Conservation (phyloP, 108 stramenopile genomes). For the Pseudonitzschia multistriata region DNA sequence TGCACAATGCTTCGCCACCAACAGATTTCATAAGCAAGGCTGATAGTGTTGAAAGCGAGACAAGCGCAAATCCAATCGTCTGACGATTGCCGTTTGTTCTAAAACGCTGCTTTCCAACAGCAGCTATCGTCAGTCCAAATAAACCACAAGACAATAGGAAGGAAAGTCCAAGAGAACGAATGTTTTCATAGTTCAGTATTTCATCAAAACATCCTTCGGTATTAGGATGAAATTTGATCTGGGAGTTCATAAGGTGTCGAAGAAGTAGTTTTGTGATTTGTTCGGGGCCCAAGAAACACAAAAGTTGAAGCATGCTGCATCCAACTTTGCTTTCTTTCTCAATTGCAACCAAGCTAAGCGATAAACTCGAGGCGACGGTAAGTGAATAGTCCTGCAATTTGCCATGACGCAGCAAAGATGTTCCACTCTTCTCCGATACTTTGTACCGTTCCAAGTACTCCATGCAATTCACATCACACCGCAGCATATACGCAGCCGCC, state of each 20-base stretch:
- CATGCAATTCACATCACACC: slow-evolving; percentile 56
- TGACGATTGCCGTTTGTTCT: background rate
- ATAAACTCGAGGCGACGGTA: slow-evolving; percentile 53
- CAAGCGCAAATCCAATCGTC: too few species aligned
- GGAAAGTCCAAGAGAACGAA: background rate
- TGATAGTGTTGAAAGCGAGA: background rate
- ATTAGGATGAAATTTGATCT: background rate
- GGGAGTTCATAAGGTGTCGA: slow-evolving; percentile 34
- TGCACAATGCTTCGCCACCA: background rate
- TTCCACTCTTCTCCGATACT: slow-evolving; percentile 41
- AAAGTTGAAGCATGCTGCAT: slow-evolving; percentile 39
- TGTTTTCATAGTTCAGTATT: background rate
- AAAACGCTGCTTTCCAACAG: background rate
- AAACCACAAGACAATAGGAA: slow-evolving; percentile 1
- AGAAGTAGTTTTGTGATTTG: slow-evolving; percentile 55
- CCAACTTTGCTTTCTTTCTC: slow-evolving; percentile 44
- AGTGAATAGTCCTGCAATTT: slow-evolving; percentile 39
- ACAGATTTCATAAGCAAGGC: background rate
- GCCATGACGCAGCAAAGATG: slow-evolving; percentile 38
- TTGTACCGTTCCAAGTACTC: slow-evolving; percentile 64
- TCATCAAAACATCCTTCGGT: background rate
- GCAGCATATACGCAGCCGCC: slow-evolving; percentile 69
- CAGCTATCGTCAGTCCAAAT: background rate
- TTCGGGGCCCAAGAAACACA: slow-evolving; percentile 61
- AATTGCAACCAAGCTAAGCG: slow-evolving; percentile 53